Conservation (phyloP, 352 stramenopile genomes). For the Phytophthora hybrid region DNA sequence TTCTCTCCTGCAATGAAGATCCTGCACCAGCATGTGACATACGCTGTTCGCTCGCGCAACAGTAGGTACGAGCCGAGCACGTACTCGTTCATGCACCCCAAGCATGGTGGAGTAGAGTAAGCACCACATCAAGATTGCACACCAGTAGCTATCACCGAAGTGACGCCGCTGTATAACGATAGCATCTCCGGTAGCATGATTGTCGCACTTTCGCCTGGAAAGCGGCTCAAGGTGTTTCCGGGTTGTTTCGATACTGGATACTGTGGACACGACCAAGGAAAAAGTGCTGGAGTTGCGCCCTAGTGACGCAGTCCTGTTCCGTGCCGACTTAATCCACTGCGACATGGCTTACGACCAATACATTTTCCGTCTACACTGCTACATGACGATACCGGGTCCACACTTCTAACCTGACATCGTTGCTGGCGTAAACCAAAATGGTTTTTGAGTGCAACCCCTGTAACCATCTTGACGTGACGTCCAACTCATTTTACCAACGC, state of each 20-base stretch:
- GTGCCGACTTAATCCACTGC: background rate
- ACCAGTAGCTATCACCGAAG: background rate
- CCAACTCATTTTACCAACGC: background rate
- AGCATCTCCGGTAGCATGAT: background rate
- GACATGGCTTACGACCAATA: background rate
- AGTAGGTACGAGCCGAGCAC: background rate
- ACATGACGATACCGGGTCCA: background rate
- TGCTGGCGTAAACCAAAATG: background rate
- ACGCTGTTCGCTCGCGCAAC: background rate
- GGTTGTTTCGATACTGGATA: background rate
- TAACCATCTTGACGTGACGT: background rate
- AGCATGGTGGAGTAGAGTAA: background rate
- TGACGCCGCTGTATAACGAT: background rate
- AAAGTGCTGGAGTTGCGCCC: background rate
- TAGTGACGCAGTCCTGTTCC: background rate
- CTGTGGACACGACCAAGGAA: background rate
- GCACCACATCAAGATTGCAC: background rate
- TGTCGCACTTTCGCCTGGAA: background rate
- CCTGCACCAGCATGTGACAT: background rate
- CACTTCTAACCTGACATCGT: background rate
- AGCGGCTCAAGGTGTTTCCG: background rate
- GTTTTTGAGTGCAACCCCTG: background rate
- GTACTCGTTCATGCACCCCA: background rate
- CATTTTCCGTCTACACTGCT: background rate
- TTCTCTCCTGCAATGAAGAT: background rate